Conservation (phyloP, 2,329 filamentous ascomycete genomes). For the Endoconidiophora laricicola region DNA sequence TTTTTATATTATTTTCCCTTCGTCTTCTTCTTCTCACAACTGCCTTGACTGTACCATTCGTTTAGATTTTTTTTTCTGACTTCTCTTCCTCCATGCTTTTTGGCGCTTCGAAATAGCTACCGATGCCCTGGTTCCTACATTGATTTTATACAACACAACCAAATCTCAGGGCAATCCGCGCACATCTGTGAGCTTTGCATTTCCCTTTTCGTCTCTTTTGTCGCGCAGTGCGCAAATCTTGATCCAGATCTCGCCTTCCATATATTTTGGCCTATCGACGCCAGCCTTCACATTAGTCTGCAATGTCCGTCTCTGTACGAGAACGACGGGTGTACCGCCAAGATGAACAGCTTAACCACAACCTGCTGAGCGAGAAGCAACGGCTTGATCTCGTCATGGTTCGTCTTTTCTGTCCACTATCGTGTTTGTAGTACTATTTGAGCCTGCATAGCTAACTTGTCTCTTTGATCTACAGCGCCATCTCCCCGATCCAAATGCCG, state of each 20-base stretch:
- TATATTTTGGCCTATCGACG: background rate
- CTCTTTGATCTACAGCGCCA: constrained; percentile 7
- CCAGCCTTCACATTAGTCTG: constrained; percentile 3
- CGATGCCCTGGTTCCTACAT: too few relatives aligned
- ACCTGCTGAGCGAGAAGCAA: constrained; percentile 22
- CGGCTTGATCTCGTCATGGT: constrained; percentile 14
- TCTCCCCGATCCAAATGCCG: constrained; percentile 16
- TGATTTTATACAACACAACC: too few relatives aligned
- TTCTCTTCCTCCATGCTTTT: background rate
- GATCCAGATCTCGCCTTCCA: background rate
- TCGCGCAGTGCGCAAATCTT: constrained; percentile 1
- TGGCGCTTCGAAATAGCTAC: too few relatives aligned
- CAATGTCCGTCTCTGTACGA: constrained; percentile 19
- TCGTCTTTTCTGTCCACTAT: background rate
- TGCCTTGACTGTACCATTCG: background rate
- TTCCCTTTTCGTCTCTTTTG: background rate
- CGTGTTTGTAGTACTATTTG: background rate
- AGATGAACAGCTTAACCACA: constrained; percentile 23
- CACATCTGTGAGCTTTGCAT: background rate
- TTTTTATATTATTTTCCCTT: background rate
- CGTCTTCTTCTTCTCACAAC: background rate
- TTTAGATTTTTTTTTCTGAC: background rate
- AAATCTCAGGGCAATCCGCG: background rate
- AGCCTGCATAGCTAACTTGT: constrained; percentile 7
- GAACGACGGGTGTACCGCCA: constrained; percentile 25